Base-by-base conservation (phyloP, 2,329 filamentous ascomycete genomes). In the Diaporthe citriasiana region DNA sequence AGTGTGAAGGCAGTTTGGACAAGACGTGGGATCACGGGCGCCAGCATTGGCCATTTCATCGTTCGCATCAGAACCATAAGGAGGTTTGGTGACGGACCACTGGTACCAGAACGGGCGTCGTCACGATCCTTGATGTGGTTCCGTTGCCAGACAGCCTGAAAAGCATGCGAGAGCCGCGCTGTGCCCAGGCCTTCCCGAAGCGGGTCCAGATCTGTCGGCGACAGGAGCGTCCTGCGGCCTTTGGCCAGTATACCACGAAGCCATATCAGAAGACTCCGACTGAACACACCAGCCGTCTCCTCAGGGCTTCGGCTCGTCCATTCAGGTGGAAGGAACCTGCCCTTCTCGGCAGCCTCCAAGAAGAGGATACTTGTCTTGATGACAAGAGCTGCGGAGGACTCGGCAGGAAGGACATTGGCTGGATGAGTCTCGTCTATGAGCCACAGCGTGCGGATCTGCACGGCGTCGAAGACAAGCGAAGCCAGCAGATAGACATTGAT, bases 401-500 rank as follows among this genome's bases (percentile, higher is more conserved):
- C 53, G 33, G 53, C 53, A 27, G 53, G 53, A 22, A 56, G 53
- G 33, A 56, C 84, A 68, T 87, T 83, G 9, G 76, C 76, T 6
- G 45, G 4, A 22, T 80, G 77, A 56, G 82, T 80, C 45, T 81
- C 79, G 3, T 74, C 74, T 33, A 80, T 76, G 17, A 87, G 77
- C 83, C 83, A 86, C 35, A 85, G 74, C 0, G 84, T 89, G 63
- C 87, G 83, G 9, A 82, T 80, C 35, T 83, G 83, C 6, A 84
- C 84, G 25, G 81, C 79, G 76, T 88, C 86, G 60, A 89, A 84
- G 17, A 87, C 66, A 17, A 85, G 74, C 6, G 85, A 84, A 76
- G 85, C 76, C 30, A 85, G 79, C 2, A 89, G 83, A 77, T 87
- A 89, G 47, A 83, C 69, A 69, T 84, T 85, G 51, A 89, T 78